Evolutionary conservation across 108 stramenopile species (phyloP), one percentile per base, ranked within the genome.

Genomic region (Bacterosira constricta): DNA sequence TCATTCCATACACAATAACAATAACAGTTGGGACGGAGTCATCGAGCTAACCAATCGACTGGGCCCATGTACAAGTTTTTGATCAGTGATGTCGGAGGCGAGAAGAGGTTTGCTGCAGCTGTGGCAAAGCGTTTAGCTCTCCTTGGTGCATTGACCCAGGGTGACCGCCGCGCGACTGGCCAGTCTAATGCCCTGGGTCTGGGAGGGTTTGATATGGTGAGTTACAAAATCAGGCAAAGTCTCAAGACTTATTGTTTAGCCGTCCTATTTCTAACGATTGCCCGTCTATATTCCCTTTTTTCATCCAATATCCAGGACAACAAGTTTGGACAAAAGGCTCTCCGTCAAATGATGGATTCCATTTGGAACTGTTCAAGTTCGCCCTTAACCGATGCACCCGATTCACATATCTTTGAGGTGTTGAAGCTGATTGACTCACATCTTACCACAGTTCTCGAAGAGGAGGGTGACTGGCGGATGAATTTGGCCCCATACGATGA

Each of bases 1-100:
- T n/a, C n/a, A n/a, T n/a, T n/a, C n/a, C n/a, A n/a, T n/a, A n/a
- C n/a, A n/a, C n/a, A n/a, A n/a, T n/a, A n/a, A n/a, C n/a, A n/a
- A n/a, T n/a, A n/a, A n/a, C n/a, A 81, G 36, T 68, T 93, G 12
- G 91, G 91, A n/a, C 79, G 91, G n/a, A 72, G 86, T 11, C 91
- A 93, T 51, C 63, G 91, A 11, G 51, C 86, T n/a, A 88, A 84
- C 34, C 83, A 86, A 63, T 31, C 44, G 10, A 68, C 77, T 1
- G 88, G 83, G 11, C 88, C 88, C 13, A 57, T 71, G 17, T 88
- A 86, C 54, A 78, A 76, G 59, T 77, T 86, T 20, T 39, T 84
- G 11, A 66, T 84, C 31, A 83, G 75, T 39, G 77, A 84, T 52
- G 65, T 87, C 0, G 89, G 89, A 35, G 91, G 89, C 15, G 91